Evolutionary conservation across 805 yeast species (phyloP).

Genomic region (Saccharomycopsis selenospora): DNA sequence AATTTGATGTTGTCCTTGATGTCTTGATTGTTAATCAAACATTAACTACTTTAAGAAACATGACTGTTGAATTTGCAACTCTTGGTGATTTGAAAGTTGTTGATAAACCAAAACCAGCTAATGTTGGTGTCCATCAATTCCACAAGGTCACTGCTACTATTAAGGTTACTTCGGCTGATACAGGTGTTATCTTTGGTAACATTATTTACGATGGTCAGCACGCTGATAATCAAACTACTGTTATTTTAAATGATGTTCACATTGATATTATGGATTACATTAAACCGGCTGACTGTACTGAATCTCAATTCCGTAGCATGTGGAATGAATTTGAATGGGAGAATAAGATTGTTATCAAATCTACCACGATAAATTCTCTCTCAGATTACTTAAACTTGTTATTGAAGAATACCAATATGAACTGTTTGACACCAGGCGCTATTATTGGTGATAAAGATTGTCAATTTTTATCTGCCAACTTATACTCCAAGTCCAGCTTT

Average conservation of each 20-base stretch:
- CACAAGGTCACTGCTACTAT: constrained; percentile 81
- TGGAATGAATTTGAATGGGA: constrained; percentile 99
- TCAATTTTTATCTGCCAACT: constrained; percentile 86
- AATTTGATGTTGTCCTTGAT: constrained; percentile 91
- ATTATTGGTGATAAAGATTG: constrained; percentile 76
- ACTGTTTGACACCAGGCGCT: constrained; percentile 86
- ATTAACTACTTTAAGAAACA: constrained; percentile 77
- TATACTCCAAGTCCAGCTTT: constrained; percentile 85
- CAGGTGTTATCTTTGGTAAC: constrained; percentile 97
- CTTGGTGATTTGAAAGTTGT: constrained; percentile 93
- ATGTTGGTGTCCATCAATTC: constrained; percentile 97
- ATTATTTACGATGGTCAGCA: constrained; percentile 95
- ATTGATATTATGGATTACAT: constrained; percentile 97
- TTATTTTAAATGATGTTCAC: constrained; percentile 88
- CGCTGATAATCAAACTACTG: constrained; percentile 81
- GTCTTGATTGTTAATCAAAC: constrained; percentile 94
- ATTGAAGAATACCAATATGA: constrained; percentile 84
- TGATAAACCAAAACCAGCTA: constrained; percentile 82
- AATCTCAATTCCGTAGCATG: constrained; percentile 88
- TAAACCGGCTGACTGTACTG: constrained; percentile 88
- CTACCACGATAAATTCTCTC: constrained; percentile 50
- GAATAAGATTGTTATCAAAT: constrained; percentile 85
- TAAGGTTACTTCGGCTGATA: constrained; percentile 94
- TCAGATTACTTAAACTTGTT: constrained; percentile 73
- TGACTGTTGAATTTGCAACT: constrained; percentile 92